These are phyloP conservation scores for Dalechampia spathulata DNA, from an alignment of 441 rosid species.

Conservation along the genomic window DNA sequence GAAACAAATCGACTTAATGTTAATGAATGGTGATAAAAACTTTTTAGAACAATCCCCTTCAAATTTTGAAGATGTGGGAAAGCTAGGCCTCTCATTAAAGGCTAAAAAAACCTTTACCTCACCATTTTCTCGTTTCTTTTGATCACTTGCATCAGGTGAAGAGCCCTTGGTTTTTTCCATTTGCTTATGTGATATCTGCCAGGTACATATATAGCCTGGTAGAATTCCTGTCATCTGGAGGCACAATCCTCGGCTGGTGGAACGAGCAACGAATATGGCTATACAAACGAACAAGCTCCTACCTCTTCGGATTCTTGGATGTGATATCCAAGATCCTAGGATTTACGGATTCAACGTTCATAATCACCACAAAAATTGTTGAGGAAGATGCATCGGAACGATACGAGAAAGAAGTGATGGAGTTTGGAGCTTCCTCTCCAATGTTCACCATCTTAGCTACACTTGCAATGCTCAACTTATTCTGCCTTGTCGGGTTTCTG, in stretches of 20 bases:
- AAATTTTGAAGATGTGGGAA: no score
- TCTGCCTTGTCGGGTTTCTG: slow-evolving; percentile 30
- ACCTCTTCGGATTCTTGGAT: slow-evolving; percentile 42
- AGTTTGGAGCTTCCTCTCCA: slow-evolving; percentile 54
- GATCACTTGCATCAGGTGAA: slow-evolving; percentile 28
- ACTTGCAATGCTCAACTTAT: slow-evolving; percentile 43
- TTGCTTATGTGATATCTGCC: slow-evolving; percentile 34
- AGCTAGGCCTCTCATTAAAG: no score
- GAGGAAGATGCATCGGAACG: slow-evolving; percentile 45
- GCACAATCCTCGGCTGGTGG: slow-evolving; percentile 69
- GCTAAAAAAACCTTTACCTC: no score
- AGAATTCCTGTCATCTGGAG: slow-evolving; percentile 46
- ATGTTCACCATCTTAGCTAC: slow-evolving; percentile 48
- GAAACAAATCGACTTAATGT: no score
- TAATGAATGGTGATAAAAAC: no score
- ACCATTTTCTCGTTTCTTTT: background rate
- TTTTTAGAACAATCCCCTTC: no score
- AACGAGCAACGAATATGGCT: slow-evolving; percentile 63
- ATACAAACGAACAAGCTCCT: slow-evolving; percentile 52
- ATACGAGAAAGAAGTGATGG: slow-evolving; percentile 49
- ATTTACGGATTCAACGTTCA: slow-evolving; percentile 36
- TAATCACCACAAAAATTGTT: slow-evolving; percentile 49
- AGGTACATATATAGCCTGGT: slow-evolving; percentile 29
- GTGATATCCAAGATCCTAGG: slow-evolving; percentile 31
- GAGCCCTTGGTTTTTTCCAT: slow-evolving; percentile 54